Base-by-base conservation (phyloP, 2,329 filamentous ascomycete genomes). In the Fusarium setosum region DNA sequence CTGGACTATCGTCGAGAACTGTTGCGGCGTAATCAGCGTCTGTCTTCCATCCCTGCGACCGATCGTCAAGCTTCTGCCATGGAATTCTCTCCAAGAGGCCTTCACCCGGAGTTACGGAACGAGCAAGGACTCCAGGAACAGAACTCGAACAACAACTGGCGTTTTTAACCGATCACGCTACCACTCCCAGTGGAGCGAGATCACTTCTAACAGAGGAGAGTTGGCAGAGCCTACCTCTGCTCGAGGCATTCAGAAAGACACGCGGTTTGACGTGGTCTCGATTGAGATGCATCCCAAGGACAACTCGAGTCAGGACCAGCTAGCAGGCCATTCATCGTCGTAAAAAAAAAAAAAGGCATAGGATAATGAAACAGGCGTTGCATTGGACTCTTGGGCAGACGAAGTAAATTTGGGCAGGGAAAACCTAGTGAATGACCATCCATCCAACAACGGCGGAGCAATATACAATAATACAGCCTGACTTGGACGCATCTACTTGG, bases 111-210 rank as follows among this genome's bases (percentile, higher is more conserved):
- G 50, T 26, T 54, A 45, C 9, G 50, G 35, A 3, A 20, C 48
- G 8, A 40, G 48, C 26, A 15, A 8, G 4, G 35, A 51, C 20
- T 52, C 49, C 12, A 41, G 41, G 24, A 15, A 17, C 3, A 23
- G 18, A 18, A 20, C 21, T 3, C 34, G 34, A 5, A 32, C 24
- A 3, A 20, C 21, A 6, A 23, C 34, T 17, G 23, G n/a, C 37
- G n/a, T 41, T 7, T 52, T 52, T n/a, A 32, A 45, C 7, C 51
- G 12, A 21, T 35, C 51, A 3, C 38, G 21, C 15, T 21, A 35
- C 29, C 40, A 21, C 12, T 45, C 51, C n/a, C 38, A 54, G n/a
- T 54, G 51, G 51, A 54, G 37, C 7, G 34, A 54, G n/a, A 54
- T 45, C 15, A 15, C 12, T 4, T 54, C 51, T 4, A 45, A 29